These are phyloP conservation scores for Kodamaea kakaduensis DNA, from an alignment of 805 yeast genomes.

Conservation along the genomic window DNA sequence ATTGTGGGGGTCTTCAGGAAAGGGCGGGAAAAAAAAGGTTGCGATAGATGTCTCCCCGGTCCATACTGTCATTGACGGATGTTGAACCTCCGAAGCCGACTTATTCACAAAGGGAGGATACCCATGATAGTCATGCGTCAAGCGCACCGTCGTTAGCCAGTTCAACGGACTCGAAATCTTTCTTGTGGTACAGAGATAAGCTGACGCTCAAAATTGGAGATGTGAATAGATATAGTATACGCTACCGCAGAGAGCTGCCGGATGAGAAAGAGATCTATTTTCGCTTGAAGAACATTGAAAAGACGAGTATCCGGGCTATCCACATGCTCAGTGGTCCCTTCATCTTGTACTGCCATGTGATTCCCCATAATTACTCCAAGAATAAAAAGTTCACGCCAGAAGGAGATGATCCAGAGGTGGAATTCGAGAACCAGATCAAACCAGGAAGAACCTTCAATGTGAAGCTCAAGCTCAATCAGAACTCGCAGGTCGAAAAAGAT, in stretches of 20 bases:
- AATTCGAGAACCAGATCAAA: conserved; percentile 44
- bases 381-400: conserved; percentile 21
- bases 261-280: conserved; percentile 22
- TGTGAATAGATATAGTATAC: conserved; percentile 31
- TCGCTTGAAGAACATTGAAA: conserved; percentile 39
- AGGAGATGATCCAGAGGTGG: conserved; percentile 24
- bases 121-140: neutral
- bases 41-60: too few relatives aligned
- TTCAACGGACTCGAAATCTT: conserved; percentile 2
- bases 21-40: conserved; percentile 2
- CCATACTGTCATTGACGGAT: too few relatives aligned
- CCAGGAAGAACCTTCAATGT: conserved; percentile 71
- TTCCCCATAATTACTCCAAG: conserved; percentile 34
- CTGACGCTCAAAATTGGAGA: conserved; percentile 35
- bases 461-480: conserved; percentile 45
- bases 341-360: conserved; percentile 41
- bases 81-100: too few relatives aligned
- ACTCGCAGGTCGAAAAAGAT: conserved; percentile 26
- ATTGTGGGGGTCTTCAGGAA: neutral
- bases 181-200: conserved; percentile 22
- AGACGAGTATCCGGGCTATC: conserved; percentile 34
- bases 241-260: conserved; percentile 15
- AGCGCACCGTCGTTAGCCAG: neutral
- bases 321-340: conserved; percentile 43
- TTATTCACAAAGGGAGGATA: neutral